phyloP scores from a whole-genome alignment of 2,329 filamentous ascomycete genomes.

The Ceratocystis cacaofunesta region DNA sequence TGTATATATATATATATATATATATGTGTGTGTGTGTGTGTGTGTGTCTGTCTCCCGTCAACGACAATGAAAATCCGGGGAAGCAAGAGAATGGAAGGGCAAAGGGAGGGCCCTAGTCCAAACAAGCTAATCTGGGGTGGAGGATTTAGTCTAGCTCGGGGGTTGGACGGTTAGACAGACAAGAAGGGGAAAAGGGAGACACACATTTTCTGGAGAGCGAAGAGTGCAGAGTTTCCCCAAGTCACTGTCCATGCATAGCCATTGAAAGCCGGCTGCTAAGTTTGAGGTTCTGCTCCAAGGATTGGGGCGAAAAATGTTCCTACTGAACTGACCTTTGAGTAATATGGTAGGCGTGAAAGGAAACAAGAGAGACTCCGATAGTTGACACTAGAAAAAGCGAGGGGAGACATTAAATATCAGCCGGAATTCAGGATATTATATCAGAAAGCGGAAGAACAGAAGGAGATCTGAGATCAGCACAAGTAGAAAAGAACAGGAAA shows the following conservation, averaged over 20 bases:
- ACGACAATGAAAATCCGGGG: conserved; percentile 7
- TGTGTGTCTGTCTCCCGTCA: not conserved
- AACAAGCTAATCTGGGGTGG: not conserved
- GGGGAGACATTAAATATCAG: not conserved
- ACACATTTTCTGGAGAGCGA: not conserved
- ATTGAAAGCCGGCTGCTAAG: not conserved
- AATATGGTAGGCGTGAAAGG: not conserved
- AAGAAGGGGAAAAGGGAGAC: not conserved
- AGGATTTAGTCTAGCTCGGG: not conserved
- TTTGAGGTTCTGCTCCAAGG: conserved; percentile 11
- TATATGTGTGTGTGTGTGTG: not conserved
- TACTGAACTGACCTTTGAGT: not conserved
- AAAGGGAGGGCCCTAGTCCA: conserved; percentile 2
- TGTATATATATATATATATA: not conserved
- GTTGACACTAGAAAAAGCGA: not conserved
- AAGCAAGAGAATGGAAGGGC: not conserved
- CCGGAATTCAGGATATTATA: no score
- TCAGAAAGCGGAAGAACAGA: no score
- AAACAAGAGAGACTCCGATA: not conserved
- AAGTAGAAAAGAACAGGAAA: not conserved
- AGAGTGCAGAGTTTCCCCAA: not conserved
- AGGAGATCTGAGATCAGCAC: not conserved
- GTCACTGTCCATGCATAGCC: not conserved
- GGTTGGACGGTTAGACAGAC: not conserved
- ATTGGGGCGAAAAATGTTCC: not conserved